Evolutionary conservation across 2,329 filamentous ascomycete genomes (phyloP), one percentile per base, ranked within the genome.

Genomic region (Exophiala bonariae): DNA sequence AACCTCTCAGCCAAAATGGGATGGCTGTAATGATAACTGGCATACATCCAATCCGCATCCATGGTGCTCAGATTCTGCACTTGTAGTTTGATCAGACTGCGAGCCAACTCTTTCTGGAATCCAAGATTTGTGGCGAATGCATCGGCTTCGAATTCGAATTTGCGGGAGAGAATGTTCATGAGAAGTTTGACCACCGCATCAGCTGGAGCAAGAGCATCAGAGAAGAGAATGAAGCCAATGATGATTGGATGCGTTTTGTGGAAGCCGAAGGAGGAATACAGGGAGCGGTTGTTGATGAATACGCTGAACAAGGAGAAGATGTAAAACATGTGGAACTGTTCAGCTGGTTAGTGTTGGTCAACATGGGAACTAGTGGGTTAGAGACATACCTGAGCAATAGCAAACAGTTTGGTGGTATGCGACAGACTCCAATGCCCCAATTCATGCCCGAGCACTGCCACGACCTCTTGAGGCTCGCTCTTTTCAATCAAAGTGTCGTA

Each of bases 11-110:
- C 87, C 58, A 99, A 76, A 58, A 97, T 96, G 1, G 93, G 93
- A 72, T 99, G 93, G 18, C 92, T 96, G 78, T 95, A 96, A 74
- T 99, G 91, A 77, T 97, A 99, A 72, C 86, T 95, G 44, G 93
- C 93, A 70, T 95, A 99, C 80, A 96, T 83, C 87, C 88, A 95
- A 72, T 99, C 95, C 20, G 93, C 93, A 62, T 99, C 93, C 92
- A 99, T 97, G 52, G 89, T 95, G 71, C 89, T 95, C 59, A 99
- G 79, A 66, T 99, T 99, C 76, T 97, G 91, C 63, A 96, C 89
- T 73, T 99, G 95, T 42, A 99, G 86, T 76, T 96, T 96, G 73
- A 99, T 90, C 55, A 99, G 81, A 17, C 89, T 93, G 54, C 82
- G 78, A 34, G 91, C 89, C 42, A 99, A 83, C 68, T 96, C 85